Conservation (phyloP, 441 rosid genomes). For the Pelargonium australe region DNA sequence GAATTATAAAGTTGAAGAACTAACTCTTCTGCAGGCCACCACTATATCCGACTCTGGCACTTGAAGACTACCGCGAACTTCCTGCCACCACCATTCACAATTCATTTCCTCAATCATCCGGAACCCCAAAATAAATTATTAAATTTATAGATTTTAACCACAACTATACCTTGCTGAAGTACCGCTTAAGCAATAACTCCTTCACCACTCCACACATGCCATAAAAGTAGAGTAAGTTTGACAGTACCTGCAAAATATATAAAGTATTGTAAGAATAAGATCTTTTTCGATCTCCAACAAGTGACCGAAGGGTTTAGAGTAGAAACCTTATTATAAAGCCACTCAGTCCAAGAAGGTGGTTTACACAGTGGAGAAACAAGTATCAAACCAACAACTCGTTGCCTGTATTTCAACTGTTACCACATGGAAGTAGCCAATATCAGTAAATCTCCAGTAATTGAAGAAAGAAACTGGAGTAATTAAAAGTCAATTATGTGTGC, state of each 20-base stretch:
- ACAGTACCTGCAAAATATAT: slow-evolving; percentile 60
- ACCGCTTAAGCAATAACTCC: slow-evolving; percentile 76
- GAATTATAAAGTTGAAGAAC: neutral
- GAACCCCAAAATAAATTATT: neutral
- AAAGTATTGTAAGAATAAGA: neutral
- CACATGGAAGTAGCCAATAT: neutral
- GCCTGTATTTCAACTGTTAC: slow-evolving; percentile 77
- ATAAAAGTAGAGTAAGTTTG: slow-evolving; percentile 74
- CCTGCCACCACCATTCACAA: slow-evolving; percentile 36
- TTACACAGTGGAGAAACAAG: slow-evolving; percentile 87
- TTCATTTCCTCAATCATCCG: slow-evolving; percentile 16
- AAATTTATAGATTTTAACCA: neutral
- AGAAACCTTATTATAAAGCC: slow-evolving; percentile 83
- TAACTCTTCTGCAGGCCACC: slow-evolving; percentile 61
- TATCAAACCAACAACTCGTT: slow-evolving; percentile 81
- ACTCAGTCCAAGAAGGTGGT: slow-evolving; percentile 94
- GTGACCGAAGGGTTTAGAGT: neutral
- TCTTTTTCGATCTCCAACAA: neutral
- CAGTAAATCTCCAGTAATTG: slow-evolving; percentile 1
- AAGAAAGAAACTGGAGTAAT: neutral
- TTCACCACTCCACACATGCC: slow-evolving; percentile 91
- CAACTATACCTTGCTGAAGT: slow-evolving; percentile 76
- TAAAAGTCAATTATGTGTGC: slow-evolving; percentile 7
- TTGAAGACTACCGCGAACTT: slow-evolving; percentile 71
- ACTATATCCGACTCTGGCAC: slow-evolving; percentile 80